phyloP scores from a whole-genome alignment of 2,329 filamentous ascomycete species.

The Annulohypoxylon truncatum region DNA sequence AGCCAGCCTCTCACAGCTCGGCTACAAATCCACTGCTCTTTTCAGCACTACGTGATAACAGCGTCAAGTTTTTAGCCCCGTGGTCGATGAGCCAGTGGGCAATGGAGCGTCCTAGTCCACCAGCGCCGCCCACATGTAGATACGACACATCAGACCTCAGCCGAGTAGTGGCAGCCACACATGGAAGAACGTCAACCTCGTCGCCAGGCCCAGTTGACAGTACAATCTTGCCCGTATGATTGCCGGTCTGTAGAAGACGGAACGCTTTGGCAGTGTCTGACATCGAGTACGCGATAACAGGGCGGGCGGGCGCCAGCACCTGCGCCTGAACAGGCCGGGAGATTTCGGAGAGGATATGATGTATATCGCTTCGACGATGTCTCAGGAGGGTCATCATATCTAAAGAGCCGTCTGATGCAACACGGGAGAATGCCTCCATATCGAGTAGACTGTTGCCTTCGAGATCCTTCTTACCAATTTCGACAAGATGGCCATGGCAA shows the following conservation, averaged over 20 bases:
- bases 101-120: constrained; percentile 46
- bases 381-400: constrained; percentile 3
- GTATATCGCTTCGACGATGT: background rate
- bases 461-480: constrained; percentile 36
- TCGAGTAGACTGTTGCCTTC: constrained; percentile 16
- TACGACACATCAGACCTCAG: constrained; percentile 41
- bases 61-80: constrained; percentile 48
- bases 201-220: background rate
- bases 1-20: background rate
- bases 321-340: constrained; percentile 2
- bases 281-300: constrained; percentile 43
- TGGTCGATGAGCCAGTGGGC: constrained; percentile 42
- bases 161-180: constrained; percentile 47
- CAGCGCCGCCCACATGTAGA: constrained; percentile 49
- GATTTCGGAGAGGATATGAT: constrained; percentile 3
- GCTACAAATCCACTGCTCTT: background rate
- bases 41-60: constrained; percentile 44
- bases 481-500: constrained; percentile 34
- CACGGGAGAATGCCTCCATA: constrained; percentile 16
- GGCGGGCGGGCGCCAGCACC: constrained; percentile 32
- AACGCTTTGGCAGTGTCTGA: constrained; percentile 50
- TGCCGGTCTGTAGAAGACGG: constrained; percentile 53
- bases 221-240: constrained; percentile 53
- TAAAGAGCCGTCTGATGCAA: background rate
- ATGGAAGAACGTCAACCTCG: constrained; percentile 44